Percentiles rank a stretch among this genome's conserved stretches.
Evolutionary conservation across 306 rosid species (phyloP).

Genomic region (Cercis canadensis): DNA sequence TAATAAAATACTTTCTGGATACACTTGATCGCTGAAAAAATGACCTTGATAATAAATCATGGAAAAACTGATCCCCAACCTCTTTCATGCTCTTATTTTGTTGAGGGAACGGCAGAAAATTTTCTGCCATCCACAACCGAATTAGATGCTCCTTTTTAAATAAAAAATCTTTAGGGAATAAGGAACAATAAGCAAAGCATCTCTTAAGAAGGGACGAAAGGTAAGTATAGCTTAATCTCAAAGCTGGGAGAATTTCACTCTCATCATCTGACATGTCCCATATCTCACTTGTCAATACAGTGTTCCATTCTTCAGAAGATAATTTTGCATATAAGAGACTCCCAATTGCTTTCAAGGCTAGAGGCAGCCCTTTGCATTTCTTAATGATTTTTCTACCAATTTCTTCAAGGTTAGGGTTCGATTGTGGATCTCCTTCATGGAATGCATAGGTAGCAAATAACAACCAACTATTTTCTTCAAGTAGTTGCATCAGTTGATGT

Average conservation of each 20-base stretch:
- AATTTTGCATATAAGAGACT: conserved; percentile 29
- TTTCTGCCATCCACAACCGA: conserved; percentile 53
- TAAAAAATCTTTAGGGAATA: conserved; percentile 37
- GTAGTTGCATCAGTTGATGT: background rate
- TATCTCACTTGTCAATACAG: background rate
- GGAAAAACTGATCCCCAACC: conserved; percentile 29
- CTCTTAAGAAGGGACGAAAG: too few relatives aligned
- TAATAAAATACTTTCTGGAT: background rate
- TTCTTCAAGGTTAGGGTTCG: background rate
- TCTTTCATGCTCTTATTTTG: conserved; percentile 10
- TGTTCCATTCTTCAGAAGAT: conserved; percentile 22
- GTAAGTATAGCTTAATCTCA: too few relatives aligned
- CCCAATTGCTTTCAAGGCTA: conserved; percentile 42
- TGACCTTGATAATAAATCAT: conserved; percentile 33
- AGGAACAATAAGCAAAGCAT: conserved; percentile 51
- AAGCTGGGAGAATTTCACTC: too few relatives aligned
- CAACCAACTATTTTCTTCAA: conserved; percentile 31
- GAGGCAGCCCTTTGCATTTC: conserved; percentile 39
- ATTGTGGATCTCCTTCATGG: background rate
- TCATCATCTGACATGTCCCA: conserved; percentile 35
- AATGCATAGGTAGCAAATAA: conserved; percentile 32
- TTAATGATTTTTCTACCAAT: conserved; percentile 26
- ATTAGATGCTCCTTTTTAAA: conserved; percentile 19
- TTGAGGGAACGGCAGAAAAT: background rate
- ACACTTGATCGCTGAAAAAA: conserved; percentile 26